Percentiles rank a stretch among this genome's conserved stretches.
Conservation (phyloP, 148 eudicot species). For the Rhododendron henanense region DNA sequence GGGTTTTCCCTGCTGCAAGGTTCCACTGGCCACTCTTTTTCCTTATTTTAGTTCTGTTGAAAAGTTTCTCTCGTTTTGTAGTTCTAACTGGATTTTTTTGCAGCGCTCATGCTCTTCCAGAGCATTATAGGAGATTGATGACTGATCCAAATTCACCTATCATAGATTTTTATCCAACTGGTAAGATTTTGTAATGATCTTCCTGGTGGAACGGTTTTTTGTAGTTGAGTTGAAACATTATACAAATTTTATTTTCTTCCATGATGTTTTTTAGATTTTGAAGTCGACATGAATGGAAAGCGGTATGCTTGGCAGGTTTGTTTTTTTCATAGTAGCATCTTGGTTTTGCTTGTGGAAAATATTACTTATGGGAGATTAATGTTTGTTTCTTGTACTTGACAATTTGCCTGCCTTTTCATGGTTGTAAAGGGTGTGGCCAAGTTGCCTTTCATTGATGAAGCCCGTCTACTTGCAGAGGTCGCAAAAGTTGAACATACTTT, state of each 20-base stretch:
- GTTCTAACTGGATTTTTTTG: constrained; percentile 33
- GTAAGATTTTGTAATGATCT: constrained; percentile 21
- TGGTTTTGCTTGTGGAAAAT: constrained; percentile 1
- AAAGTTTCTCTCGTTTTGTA: neutral
- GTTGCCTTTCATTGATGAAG: constrained; percentile 91
- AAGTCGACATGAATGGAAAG: constrained; percentile 95
- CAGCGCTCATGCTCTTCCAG: constrained; percentile 97
- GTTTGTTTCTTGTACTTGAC: neutral
- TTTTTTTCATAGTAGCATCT: constrained; percentile 2
- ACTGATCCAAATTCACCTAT: constrained; percentile 83
- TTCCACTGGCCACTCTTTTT: constrained; percentile 20
- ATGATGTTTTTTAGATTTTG: constrained; percentile 57
- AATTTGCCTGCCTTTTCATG: constrained; percentile 11
- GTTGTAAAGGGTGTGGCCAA: constrained; percentile 71
- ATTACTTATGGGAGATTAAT: neutral
- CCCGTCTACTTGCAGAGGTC: constrained; percentile 86
- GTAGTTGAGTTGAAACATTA: neutral
- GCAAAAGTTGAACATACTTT: constrained; percentile 74
- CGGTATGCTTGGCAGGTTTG: constrained; percentile 89
- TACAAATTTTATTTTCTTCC: neutral
- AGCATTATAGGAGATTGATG: constrained; percentile 79
- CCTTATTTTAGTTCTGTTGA: neutral
- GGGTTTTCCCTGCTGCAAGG: constrained; percentile 99
- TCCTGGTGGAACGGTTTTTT: neutral
- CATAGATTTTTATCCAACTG: constrained; percentile 85